These are phyloP conservation scores for Wickerhamiella siamensis DNA, from an alignment of 805 yeast species.

Conservation along the genomic window DNA sequence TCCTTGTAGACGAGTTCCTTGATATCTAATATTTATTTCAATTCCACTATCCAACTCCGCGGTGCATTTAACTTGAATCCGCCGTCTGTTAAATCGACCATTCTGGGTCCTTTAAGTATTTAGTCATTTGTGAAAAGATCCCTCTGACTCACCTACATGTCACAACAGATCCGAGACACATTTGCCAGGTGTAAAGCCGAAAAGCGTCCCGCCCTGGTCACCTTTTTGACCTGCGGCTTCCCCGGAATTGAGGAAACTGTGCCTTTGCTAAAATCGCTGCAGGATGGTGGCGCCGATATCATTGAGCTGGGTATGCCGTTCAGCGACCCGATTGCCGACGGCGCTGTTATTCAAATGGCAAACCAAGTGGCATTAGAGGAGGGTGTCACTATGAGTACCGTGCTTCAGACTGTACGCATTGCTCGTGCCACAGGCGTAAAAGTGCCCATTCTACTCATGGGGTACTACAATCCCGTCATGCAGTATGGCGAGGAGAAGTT, in stretches of 20 bases:
- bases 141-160: conserved; percentile 26
- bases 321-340: conserved; percentile 97
- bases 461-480: conserved; percentile 89
- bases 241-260: conserved; percentile 82
- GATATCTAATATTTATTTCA: background rate
- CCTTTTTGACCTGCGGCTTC: conserved; percentile 88
- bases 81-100: no score
- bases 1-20: background rate
- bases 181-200: conserved; percentile 46
- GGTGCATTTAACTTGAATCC: no score
- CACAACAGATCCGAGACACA: conserved; percentile 42
- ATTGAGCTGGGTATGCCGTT: conserved; percentile 94
- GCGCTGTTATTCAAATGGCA: conserved; percentile 89
- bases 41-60: no score
- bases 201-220: conserved; percentile 73
- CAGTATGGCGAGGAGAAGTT: conserved; percentile 79
- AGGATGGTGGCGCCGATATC: conserved; percentile 89
- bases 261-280: conserved; percentile 74
- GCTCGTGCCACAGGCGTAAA: conserved; percentile 78
- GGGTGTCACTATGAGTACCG: conserved; percentile 57
- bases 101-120: no score
- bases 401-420: conserved; percentile 53
- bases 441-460: conserved; percentile 87
- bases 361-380: conserved; percentile 64
- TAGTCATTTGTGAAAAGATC: no score